These are phyloP conservation scores for Hanseniaspora guilliermondii DNA, from an alignment of 805 yeast genomes.

Conservation along the genomic window DNA sequence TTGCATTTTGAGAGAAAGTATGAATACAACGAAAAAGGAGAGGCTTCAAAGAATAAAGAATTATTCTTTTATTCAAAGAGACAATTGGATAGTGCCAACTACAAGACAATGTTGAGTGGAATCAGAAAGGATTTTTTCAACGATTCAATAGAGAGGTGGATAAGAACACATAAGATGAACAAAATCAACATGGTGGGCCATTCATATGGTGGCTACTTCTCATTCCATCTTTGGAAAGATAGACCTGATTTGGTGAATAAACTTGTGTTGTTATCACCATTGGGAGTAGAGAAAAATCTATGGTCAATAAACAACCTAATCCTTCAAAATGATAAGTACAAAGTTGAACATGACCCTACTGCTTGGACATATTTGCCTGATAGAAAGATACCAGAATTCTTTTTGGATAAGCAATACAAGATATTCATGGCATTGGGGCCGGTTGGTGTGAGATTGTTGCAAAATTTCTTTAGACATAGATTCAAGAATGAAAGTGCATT, in stretches of 20 bases:
- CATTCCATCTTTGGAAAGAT: constrained; percentile 48
- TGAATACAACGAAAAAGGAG: constrained; percentile 17
- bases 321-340: constrained; percentile 16
- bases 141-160: constrained; percentile 54
- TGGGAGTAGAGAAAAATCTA: constrained; percentile 62
- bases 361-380: constrained; percentile 30
- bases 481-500: constrained; percentile 19
- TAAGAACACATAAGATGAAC: constrained; percentile 35
- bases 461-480: constrained; percentile 25
- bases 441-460: constrained; percentile 29
- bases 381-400: constrained; percentile 24
- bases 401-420: constrained; percentile 33
- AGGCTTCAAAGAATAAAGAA: constrained; percentile 17
- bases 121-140: constrained; percentile 28
- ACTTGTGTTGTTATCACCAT: constrained; percentile 57
- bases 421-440: constrained; percentile 37
- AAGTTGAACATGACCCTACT: constrained; percentile 27
- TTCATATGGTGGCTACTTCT: constrained; percentile 67
- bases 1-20: constrained; percentile 15
- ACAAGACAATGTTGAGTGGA: neutral
- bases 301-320: constrained; percentile 37
- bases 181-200: constrained; percentile 58
- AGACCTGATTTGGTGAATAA: constrained; percentile 39
- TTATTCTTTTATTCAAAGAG: constrained; percentile 34
- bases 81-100: constrained; percentile 21